These are phyloP conservation scores for Osmanthus fragrans DNA, from an alignment of 257 asterid species.

Conservation along the genomic window DNA sequence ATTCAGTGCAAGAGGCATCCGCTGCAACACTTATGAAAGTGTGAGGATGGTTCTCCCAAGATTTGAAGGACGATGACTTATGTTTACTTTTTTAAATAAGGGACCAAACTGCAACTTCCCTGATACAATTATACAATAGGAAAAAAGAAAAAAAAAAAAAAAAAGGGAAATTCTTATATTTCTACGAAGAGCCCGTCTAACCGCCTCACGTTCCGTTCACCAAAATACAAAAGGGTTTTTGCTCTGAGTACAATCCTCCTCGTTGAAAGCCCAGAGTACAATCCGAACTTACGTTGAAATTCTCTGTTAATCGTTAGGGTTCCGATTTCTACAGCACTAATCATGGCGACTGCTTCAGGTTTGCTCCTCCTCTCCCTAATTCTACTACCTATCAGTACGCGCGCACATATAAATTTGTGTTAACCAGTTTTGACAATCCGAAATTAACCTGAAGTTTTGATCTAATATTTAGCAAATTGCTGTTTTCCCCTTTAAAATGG, in stretches of 20 bases:
- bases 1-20: too few species aligned
- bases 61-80: too few species aligned
- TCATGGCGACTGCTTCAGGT: conserved; percentile 6
- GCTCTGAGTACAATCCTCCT: not conserved
- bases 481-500: not conserved
- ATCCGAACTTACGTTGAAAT: not conserved
- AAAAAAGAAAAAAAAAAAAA: too few species aligned
- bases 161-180: too few species aligned
- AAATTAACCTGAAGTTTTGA: not conserved
- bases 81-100: too few species aligned
- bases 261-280: not conserved
- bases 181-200: too few species aligned
- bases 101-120: too few species aligned
- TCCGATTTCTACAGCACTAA: not conserved
- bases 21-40: too few species aligned
- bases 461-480: not conserved
- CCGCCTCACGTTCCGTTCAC: too few species aligned
- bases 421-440: not conserved
- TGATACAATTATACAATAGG: too few species aligned
- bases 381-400: not conserved
- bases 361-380: not conserved
- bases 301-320: not conserved
- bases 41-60: too few species aligned
- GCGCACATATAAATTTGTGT: not conserved
- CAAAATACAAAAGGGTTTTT: too few species aligned